These are phyloP conservation scores for Monosporascus sp. DNA, from an alignment of 2,329 filamentous ascomycete genomes.

Conservation along the genomic window DNA sequence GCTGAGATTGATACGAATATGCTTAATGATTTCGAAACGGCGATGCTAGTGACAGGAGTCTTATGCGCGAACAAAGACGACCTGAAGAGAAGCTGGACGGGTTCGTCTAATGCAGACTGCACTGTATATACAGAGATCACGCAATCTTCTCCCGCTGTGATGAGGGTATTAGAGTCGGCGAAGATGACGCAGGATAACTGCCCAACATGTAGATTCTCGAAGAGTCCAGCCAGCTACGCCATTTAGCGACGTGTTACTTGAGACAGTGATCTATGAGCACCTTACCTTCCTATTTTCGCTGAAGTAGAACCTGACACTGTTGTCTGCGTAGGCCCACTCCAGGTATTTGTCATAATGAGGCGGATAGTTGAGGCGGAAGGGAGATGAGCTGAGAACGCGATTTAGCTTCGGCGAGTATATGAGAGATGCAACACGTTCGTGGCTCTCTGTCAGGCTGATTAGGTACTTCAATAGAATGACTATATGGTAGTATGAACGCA, in stretches of 20 bases:
- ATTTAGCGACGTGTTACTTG: too few relatives aligned
- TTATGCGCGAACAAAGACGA: conserved; percentile 89
- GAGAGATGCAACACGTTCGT: conserved; percentile 75
- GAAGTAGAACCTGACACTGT: conserved; percentile 85
- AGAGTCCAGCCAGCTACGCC: conserved; percentile 85
- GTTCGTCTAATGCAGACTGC: conserved; percentile 54
- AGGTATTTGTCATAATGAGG: conserved; percentile 84
- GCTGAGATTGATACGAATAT: conserved; percentile 77
- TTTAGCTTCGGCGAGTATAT: conserved; percentile 76
- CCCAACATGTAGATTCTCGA: conserved; percentile 89
- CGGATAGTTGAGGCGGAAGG: conserved; percentile 81
- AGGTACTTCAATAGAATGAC: too few relatives aligned
- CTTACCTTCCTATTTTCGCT: conserved; percentile 73
- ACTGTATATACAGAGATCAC: conserved; percentile 82
- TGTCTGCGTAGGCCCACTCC: conserved; percentile 94
- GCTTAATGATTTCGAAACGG: conserved; percentile 82
- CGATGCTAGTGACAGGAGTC: conserved; percentile 73
- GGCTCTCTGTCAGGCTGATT: too few relatives aligned
- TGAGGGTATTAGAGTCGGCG: conserved; percentile 82
- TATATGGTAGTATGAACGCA: too few relatives aligned
- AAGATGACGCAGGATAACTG: conserved; percentile 81
- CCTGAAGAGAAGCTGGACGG: conserved; percentile 72
- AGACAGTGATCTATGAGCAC: too few relatives aligned
- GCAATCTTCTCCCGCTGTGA: conserved; percentile 90
- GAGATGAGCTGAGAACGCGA: conserved; percentile 74